phyloP scores from a whole-genome alignment of 495 filamentous ascomycete genomes.

The Lophiostoma macrostomum region DNA sequence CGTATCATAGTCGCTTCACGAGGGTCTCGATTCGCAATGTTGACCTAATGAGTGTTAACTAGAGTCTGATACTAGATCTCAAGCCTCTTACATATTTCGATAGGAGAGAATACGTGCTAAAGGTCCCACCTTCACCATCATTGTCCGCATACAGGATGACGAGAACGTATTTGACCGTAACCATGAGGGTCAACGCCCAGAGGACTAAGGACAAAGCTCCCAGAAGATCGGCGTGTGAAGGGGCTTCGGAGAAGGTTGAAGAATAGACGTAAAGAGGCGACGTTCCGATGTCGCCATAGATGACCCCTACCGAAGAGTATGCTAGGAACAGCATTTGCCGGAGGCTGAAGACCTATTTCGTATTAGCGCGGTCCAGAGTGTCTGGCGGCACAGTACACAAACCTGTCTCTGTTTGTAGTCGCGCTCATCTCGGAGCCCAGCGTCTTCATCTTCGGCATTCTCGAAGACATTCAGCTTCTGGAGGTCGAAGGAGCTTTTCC shows the following conservation, averaged over 20 bases:
- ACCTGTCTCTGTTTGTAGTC: constrained; percentile 36
- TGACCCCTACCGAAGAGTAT: constrained; percentile 69
- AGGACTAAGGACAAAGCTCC: constrained; percentile 71
- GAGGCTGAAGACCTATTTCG: constrained; percentile 24
- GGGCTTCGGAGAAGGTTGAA: constrained; percentile 60
- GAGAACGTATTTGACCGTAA: constrained; percentile 69
- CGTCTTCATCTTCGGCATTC: constrained; percentile 30
- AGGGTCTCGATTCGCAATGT: constrained; percentile 37
- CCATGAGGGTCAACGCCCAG: constrained; percentile 71
- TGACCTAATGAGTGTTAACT: constrained; percentile 6
- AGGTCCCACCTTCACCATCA: constrained; percentile 76
- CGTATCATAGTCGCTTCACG: constrained; percentile 32
- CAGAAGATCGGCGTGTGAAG: constrained; percentile 59
- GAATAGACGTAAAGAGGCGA: constrained; percentile 72
- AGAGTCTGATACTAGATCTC: neutral
- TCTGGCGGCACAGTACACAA: neutral
- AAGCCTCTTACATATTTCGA: constrained; percentile 57
- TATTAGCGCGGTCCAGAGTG: neutral
- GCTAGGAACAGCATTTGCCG: constrained; percentile 48
- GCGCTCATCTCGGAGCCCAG: constrained; percentile 27
- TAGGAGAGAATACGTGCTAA: constrained; percentile 67
- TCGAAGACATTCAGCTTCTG: constrained; percentile 6
- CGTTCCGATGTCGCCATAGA: constrained; percentile 77
- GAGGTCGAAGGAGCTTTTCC: constrained; percentile 9
- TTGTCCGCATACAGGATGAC: constrained; percentile 70